Percentiles rank a stretch among this genome's conserved stretches.
These are phyloP conservation scores for Blastocystis sp. DNA, from an alignment of 352 stramenopile genomes.

Conservation along the genomic window DNA sequence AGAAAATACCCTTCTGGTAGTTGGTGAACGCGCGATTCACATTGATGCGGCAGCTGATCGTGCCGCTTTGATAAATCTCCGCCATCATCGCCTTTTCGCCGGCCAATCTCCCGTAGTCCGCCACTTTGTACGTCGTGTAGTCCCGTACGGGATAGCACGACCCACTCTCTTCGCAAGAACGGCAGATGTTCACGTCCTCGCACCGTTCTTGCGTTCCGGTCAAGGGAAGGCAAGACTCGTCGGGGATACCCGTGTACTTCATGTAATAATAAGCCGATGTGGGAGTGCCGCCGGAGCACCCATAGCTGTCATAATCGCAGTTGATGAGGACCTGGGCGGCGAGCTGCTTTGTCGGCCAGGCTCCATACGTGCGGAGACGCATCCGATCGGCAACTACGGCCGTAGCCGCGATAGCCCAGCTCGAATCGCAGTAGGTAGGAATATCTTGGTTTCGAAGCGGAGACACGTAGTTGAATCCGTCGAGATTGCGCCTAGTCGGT, in stretches of 20 bases:
- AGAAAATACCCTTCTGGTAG: conserved; percentile 88
- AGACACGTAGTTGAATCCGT: conserved; percentile 89
- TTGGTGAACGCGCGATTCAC: conserved; percentile 74
- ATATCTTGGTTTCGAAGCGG: conserved; percentile 97
- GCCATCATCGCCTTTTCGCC: conserved; percentile 87
- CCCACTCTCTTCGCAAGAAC: conserved; percentile 79
- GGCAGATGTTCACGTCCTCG: conserved; percentile 82
- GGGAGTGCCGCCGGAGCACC: conserved; percentile 87
- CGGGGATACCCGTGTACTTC: conserved; percentile 84
- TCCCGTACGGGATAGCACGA: conserved; percentile 81
- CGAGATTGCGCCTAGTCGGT: conserved; percentile 77
- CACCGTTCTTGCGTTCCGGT: conserved; percentile 83
- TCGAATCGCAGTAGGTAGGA: conserved; percentile 84
- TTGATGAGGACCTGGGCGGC: conserved; percentile 83
- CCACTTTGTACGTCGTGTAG: conserved; percentile 89
- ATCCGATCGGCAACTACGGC: conserved; percentile 45
- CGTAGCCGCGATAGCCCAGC: conserved; percentile 79
- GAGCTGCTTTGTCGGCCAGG: conserved; percentile 77
- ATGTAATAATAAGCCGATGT: conserved; percentile 86
- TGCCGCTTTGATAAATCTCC: conserved; percentile 89
- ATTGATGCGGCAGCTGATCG: conserved; percentile 82
- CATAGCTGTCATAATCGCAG: conserved; percentile 78
- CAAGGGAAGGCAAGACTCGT: conserved; percentile 90
- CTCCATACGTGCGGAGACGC: conserved; percentile 71
- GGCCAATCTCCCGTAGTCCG: conserved; percentile 84